phyloP scores from a whole-genome alignment of 2,329 filamentous ascomycete species.

The Cladophialophora immunda region DNA sequence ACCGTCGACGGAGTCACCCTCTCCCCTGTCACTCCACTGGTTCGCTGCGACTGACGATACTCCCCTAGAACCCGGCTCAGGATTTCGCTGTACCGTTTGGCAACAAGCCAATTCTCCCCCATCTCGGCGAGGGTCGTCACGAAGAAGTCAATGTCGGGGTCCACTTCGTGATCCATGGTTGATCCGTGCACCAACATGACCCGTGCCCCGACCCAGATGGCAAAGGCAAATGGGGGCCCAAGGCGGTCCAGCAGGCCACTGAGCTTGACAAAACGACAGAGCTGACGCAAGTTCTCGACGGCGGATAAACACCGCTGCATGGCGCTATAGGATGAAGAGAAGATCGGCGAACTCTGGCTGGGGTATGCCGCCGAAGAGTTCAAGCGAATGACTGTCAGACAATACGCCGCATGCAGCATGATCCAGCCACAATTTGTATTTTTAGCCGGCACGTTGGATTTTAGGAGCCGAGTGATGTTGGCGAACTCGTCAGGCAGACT shows the following conservation, averaged over 20 bases:
- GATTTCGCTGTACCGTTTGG: slow-evolving; percentile 79
- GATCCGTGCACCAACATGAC: slow-evolving; percentile 88
- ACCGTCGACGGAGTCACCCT: slow-evolving; percentile 82
- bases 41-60: slow-evolving; percentile 77
- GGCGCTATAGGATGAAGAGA: slow-evolving; percentile 86
- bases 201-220: slow-evolving; percentile 88
- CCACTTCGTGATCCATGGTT: slow-evolving; percentile 84
- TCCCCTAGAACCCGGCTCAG: slow-evolving; percentile 86
- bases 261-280: slow-evolving; percentile 79
- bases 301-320: slow-evolving; percentile 83
- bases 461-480: slow-evolving; percentile 81
- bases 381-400: slow-evolving; percentile 87
- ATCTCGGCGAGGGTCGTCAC: slow-evolving; percentile 83
- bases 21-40: slow-evolving; percentile 68
- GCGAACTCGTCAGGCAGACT: slow-evolving; percentile 83
- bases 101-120: slow-evolving; percentile 86
- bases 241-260: slow-evolving; percentile 80
- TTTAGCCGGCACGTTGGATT: slow-evolving; percentile 70
- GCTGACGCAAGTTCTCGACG: slow-evolving; percentile 80
- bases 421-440: slow-evolving; percentile 83
- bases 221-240: slow-evolving; percentile 90
- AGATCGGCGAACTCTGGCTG: slow-evolving; percentile 85
- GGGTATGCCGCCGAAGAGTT: slow-evolving; percentile 94
- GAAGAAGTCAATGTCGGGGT: slow-evolving; percentile 80
- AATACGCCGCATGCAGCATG: slow-evolving; percentile 89